Percentiles rank a stretch among this genome's conserved stretches.
Evolutionary conservation across 2,329 filamentous ascomycete species (phyloP).

Genomic region (Colletotrichum truncatum): DNA sequence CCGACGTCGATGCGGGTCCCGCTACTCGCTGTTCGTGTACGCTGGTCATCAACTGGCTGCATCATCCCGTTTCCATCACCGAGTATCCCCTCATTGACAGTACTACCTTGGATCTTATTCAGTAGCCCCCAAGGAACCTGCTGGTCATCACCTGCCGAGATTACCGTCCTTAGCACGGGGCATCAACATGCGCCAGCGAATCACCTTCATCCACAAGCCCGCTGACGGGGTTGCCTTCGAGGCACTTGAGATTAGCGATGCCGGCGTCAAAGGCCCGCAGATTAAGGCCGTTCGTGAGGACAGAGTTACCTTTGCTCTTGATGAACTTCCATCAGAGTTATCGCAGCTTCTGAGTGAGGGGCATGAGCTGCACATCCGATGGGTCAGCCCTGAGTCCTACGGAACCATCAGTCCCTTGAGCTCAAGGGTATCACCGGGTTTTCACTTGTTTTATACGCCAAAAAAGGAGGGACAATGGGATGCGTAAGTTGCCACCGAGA

Average conservation of each 20-base stretch:
- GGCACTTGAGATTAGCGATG: constrained; percentile 65
- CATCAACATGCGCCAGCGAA: constrained; percentile 75
- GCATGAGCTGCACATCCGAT: constrained; percentile 81
- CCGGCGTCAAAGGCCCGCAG: constrained; percentile 63
- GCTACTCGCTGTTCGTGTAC: neutral
- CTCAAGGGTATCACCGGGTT: constrained; percentile 79
- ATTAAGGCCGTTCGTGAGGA: constrained; percentile 80
- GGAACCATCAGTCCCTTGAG: constrained; percentile 74
- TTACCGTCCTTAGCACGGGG: neutral
- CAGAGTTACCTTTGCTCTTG: constrained; percentile 75
- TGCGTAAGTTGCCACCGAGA: constrained; percentile 33
- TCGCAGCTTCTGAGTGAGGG: constrained; percentile 68
- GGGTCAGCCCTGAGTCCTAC: constrained; percentile 70
- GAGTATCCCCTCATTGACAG: neutral
- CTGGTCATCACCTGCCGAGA: neutral
- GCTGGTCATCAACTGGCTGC: too few relatives aligned
- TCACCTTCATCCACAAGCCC: constrained; percentile 80
- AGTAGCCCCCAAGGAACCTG: neutral
- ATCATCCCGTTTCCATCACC: constrained; percentile 8
- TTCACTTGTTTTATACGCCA: constrained; percentile 84
- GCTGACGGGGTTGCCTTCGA: constrained; percentile 72
- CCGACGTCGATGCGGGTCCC: constrained; percentile 1
- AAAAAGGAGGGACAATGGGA: constrained; percentile 42
- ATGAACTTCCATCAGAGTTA: constrained; percentile 78
- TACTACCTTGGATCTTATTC: neutral